phyloP scores from a whole-genome alignment of 305 asterid genomes.

The Plantago coronopus region DNA sequence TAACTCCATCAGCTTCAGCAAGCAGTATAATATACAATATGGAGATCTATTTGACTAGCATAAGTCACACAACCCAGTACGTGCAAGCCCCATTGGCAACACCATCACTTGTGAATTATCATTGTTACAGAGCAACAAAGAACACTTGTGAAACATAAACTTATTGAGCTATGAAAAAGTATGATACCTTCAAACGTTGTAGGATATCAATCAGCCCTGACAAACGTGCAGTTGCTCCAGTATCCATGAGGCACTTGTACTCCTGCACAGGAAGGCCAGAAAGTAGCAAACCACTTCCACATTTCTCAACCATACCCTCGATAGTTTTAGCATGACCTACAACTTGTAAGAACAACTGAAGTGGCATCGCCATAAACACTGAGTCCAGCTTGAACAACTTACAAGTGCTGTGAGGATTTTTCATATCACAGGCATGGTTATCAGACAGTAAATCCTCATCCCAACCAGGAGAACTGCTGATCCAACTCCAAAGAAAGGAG shows the following conservation, averaged over 20 bases:
- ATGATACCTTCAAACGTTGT: conserved; percentile 73
- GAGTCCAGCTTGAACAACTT: conserved; percentile 61
- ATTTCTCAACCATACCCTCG: conserved; percentile 64
- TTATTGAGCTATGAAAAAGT: conserved; percentile 13
- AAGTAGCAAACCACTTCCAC: conserved; percentile 59
- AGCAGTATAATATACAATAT: too few relatives aligned
- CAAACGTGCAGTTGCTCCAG: conserved; percentile 67
- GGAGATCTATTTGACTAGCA: too few relatives aligned
- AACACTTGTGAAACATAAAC: conserved; percentile 18
- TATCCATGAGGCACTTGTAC: conserved; percentile 61
- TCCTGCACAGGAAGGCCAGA: conserved; percentile 69
- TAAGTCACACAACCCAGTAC: too few relatives aligned
- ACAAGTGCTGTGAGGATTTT: conserved; percentile 79
- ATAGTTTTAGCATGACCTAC: conserved; percentile 65
- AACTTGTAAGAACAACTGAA: conserved; percentile 80
- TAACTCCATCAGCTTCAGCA: neutral
- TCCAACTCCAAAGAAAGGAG: conserved; percentile 67
- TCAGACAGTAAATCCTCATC: conserved; percentile 48
- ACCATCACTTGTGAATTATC: neutral
- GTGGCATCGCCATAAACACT: conserved; percentile 76
- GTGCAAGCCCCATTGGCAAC: neutral
- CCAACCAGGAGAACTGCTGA: conserved; percentile 51
- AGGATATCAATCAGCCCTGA: conserved; percentile 71
- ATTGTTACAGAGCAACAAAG: neutral
- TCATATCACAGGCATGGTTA: conserved; percentile 41